These are phyloP conservation scores for Albizia julibrissin DNA, from an alignment of 306 rosid genomes.

Conservation along the genomic window DNA sequence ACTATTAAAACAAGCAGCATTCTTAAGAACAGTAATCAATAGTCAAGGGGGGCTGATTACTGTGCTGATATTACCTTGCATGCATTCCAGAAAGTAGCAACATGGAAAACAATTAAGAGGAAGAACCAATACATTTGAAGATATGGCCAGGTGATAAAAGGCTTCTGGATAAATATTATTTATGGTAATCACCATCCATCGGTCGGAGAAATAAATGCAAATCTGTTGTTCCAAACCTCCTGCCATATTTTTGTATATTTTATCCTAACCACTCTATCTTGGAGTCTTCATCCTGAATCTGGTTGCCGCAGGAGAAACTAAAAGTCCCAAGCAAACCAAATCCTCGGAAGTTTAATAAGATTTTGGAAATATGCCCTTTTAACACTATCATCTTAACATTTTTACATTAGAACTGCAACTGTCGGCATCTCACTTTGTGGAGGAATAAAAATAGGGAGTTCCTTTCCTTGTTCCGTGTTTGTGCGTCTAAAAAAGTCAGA, in stretches of 20 bases:
- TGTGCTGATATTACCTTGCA: neutral
- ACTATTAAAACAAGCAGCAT: neutral
- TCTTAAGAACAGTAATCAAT: neutral
- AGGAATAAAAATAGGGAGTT: neutral
- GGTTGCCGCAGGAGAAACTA: neutral
- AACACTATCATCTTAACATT: neutral
- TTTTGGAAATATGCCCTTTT: neutral
- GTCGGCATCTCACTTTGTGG: neutral
- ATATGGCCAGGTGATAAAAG: neutral
- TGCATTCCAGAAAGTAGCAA: neutral
- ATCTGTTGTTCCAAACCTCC: neutral
- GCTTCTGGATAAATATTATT: neutral
- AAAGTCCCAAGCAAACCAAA: neutral
- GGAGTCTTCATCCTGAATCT: neutral
- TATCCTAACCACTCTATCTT: neutral
- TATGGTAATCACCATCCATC: neutral
- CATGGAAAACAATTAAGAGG: neutral
- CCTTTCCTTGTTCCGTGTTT: neutral
- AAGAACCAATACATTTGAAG: neutral
- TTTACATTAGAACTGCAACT: neutral
- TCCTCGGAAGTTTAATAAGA: neutral
- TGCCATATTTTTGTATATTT: neutral
- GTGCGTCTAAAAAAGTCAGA: neutral
- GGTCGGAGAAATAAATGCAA: neutral
- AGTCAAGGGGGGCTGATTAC: neutral